Base-by-base conservation (phyloP, 306 rosid genomes). In the Sesbania bispinosa region DNA sequence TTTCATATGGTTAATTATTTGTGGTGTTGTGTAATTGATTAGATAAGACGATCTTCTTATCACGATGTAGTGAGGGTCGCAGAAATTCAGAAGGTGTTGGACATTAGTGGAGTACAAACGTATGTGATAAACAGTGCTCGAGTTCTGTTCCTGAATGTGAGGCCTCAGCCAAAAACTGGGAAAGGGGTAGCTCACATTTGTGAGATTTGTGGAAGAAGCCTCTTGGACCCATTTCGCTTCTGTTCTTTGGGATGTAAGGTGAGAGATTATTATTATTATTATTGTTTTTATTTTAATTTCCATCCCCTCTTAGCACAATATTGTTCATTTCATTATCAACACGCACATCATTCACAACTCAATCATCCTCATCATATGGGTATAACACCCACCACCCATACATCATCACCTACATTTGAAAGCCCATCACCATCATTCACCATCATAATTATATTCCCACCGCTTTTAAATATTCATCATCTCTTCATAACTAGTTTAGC, bases 231-330 rank as follows among this genome's bases (percentile, higher is more conserved):
- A 2, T 90, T 90, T 79, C 87, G 94, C 7, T 93, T 88, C 78
- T 93, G 98, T 77, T 93, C 98, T 60, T 84, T 93, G 52, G 98
- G 98, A 13, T 93, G 98, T 79, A 93, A 93, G 98, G 98, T 93
- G 11, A 87, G 86, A 78, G 2, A 20, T 64, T 27, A 6, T 38
- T 48, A 39, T 18, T 23, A 15, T n/a, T n/a, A 23, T 50, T 27
- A 42, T 59, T 47, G 8, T 16, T 46, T 3, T 63, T 3, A 30
- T 23, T 43, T 58, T 1, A 2, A 2, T 9, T 24, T 11, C 3
- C 2, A 4, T 46, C 19, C 45, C 38, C 27, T 67, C 53, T 58
- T n/a, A n/a, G n/a, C 41, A 53, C 71, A 48, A 10, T 38, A 18
- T 55, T 75, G 57, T 78, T 53, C 21, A 27, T 50, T 42, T 77